Base-by-base conservation (phyloP, 1,139 yeast species). In the Protomyces inouyei region DNA sequence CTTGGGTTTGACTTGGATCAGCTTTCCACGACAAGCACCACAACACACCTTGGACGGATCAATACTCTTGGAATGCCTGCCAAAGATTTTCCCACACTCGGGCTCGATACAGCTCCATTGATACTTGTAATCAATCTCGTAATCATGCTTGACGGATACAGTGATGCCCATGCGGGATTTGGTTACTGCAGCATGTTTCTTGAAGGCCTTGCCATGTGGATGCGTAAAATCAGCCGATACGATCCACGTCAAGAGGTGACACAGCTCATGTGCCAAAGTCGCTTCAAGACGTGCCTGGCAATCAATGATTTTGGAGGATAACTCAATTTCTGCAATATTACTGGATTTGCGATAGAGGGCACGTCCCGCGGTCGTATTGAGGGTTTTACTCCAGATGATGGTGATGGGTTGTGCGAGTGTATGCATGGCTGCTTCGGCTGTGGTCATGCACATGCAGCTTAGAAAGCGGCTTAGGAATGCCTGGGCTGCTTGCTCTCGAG, bases 261-360 rank as follows among this genome's bases (percentile, higher is more conserved):
- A 64, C 36, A 60, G 35, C 55, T 64, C 66, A 28, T 64, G 66
- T 3, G 65, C 65, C 6, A 64, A 37, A 3, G 66, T 64, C 25
- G 53, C 55, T 21, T 55, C 40, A 4, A 64, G 65, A 6, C 57
- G 56, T 4, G 38, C 61, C 32, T 55, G 28, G 10, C 45, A 51
- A 32, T 60, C 66, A 18, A 64, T 57, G 16, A 64, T 65, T 51
- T 64, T 64, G 51, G 64, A 38, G n/a, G 66, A 64, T n/a, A 64
- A 32, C 25, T 64, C 66, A 18, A 64, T 60, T 28, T n/a, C 45
- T 3, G 65, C 66, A 12, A 23, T 4, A 3, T 35, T 18, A 32
- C 38, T 43, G 3, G 57, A 43, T 28, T 46, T 61, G 23, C 43
- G 43, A 32, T 43, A 61, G 3, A 37, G 55, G 3, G 64, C 64